phyloP scores from a whole-genome alignment of 805 yeast genomes.

The Candida xiaguanensis region DNA sequence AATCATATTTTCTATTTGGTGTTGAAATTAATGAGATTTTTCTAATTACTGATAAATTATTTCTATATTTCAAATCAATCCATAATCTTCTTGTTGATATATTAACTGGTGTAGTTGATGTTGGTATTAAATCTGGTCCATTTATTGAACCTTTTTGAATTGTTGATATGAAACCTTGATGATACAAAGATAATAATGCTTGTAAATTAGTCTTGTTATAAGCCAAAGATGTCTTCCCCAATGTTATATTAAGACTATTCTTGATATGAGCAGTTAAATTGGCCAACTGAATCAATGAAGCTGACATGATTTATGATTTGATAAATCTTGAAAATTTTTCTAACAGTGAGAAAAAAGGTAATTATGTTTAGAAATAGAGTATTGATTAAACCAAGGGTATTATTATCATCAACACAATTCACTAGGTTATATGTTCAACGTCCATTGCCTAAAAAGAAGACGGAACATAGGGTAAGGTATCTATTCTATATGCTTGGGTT shows the following conservation, averaged over 20 bases:
- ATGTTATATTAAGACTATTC: conserved; percentile 75
- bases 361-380: not conserved
- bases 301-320: conserved; percentile 20
- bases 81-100: conserved; percentile 83
- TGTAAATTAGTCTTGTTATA: conserved; percentile 79
- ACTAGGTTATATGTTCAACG: not conserved
- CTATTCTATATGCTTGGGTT: conserved; percentile 32
- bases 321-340: conserved; percentile 3
- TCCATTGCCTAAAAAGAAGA: conserved; percentile 9
- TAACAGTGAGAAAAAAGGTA: not conserved
- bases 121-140: conserved; percentile 79
- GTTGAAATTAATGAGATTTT: conserved; percentile 72
- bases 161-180: conserved; percentile 83
- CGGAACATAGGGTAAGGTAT: conserved; percentile 32
- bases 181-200: conserved; percentile 78
- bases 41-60: conserved; percentile 71
- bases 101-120: conserved; percentile 82
- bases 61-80: conserved; percentile 87
- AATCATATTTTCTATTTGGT: conserved; percentile 74
- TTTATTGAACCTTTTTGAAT: conserved; percentile 78
- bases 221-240: conserved; percentile 76
- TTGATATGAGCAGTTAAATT: conserved; percentile 85
- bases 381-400: not conserved
- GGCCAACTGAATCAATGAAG: conserved; percentile 86
- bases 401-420: not conserved